Conservation (phyloP, 768 basidiomycete species). For the Mycena galopus region DNA sequence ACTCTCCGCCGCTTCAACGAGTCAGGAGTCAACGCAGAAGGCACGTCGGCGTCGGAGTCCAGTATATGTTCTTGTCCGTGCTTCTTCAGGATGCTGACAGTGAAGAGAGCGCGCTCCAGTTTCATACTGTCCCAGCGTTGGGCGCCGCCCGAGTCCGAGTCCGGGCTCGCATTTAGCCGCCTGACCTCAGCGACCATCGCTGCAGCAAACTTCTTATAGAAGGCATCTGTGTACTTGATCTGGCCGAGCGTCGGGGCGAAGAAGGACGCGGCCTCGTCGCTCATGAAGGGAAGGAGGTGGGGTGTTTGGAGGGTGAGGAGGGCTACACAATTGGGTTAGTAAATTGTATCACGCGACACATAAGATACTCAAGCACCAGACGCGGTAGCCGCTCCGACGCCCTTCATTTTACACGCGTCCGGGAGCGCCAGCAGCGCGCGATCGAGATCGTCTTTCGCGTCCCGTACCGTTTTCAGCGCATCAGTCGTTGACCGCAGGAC, state of each 20-base stretch:
- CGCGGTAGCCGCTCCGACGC: constrained; percentile 35
- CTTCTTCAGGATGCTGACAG: constrained; percentile 7
- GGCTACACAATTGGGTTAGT: not conserved
- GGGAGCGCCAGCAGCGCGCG: constrained; percentile 26
- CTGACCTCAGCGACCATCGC: constrained; percentile 28
- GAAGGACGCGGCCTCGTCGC: constrained; percentile 36
- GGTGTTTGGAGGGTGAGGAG: constrained; percentile 34
- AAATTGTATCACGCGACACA: not conserved
- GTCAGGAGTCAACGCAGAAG: not conserved
- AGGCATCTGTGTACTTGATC: constrained; percentile 36
- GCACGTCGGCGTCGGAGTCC: not conserved
- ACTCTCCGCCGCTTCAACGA: constrained; percentile 20
- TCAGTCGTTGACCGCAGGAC: constrained; percentile 18
- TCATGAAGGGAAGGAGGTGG: constrained; percentile 36
- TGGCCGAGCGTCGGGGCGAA: constrained; percentile 22
- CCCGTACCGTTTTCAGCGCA: constrained; percentile 10
- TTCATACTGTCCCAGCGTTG: constrained; percentile 27
- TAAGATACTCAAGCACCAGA: constrained; percentile 14
- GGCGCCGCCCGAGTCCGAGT: not conserved
- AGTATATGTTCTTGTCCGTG: constrained; percentile 19
- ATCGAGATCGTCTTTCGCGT: constrained; percentile 24
- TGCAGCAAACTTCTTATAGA: constrained; percentile 30
- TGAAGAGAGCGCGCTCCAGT: constrained; percentile 28
- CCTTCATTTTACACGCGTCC: constrained; percentile 28
- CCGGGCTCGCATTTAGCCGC: constrained; percentile 18